Base-by-base conservation (phyloP, 352 stramenopile species). In the Plasmopara muralis region DNA sequence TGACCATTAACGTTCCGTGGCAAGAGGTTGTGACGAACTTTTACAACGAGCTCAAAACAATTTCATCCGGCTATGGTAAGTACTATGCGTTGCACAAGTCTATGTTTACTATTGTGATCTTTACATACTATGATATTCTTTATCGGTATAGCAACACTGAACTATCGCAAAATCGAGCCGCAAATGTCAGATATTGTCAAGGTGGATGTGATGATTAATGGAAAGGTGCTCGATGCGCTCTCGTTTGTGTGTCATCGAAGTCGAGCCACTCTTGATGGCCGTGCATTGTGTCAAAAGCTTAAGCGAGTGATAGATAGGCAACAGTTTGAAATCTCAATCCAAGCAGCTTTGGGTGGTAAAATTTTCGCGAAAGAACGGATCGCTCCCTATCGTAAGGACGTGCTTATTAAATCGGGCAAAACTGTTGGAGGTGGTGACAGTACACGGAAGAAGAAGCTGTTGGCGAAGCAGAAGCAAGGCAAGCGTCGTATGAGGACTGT, bases 11-110 rank as follows among this genome's bases (percentile, higher is more conserved):
- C 43, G 85, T 99, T 35, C 97, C 97, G 31, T 99, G 95, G 96
- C 92, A 97, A 46, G 96, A 99, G 76, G 95, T 99, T 10, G 98
- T 99, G 45, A 98, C 84, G 20, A 97, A 99, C 69, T 99, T 99
- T 51, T 99, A 99, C 72, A 97, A 99, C 67, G 83, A 97, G 48
- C 71, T 99, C 41, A 99, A 98, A 76, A 98, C 85, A 29, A 80
- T 96, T 6, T 97, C 93, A 7, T 93, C 86, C 2, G 96, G 97
- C 25, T 99, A 98, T 60, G 97, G 96, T 69, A 82, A 58, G 62
- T 54, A 14, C 13, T 2, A 14, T 14, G 33, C 9, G 33, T 1
- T 14, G 33, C 13, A 38, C 13, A 9, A 38, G 9, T 38, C 13
- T 38, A 14, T 38, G 9, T 14, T 38, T 14, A 14, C 13, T 45